Evolutionary conservation across 768 basidiomycete genomes (phyloP), one percentile per base, ranked within the genome.

Genomic region (Naganishia vishniacii): DNA sequence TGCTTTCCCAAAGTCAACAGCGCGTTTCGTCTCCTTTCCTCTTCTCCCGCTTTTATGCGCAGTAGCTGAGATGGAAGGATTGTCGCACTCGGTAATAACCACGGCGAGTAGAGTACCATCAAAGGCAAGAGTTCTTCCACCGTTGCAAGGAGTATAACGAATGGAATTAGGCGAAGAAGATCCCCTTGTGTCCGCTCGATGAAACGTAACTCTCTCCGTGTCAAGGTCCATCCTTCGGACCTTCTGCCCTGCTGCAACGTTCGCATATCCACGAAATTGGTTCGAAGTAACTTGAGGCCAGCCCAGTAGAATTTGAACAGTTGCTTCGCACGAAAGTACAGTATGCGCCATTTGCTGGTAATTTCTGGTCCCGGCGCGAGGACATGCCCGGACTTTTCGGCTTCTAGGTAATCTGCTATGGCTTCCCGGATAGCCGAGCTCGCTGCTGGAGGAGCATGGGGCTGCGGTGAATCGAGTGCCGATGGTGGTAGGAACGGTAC

Each of bases 81-180:
- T 72, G 89, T 91, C 0, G 90, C 91, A 2, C 89, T 91, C 0
- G 90, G 90, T 28, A 92, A 83, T 79, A 89, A 82, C 72, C 83
- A 84, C 1, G 90, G 90, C n/a, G 84, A 85, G 71, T 88, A 91
- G 65, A 92, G 83, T 28, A 88, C 88, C 66, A 91, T 83, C 66
- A 92, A 81, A 15, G 90, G 90, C 61, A 92, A 83, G 34, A 87
- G 73, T 76, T 92, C 90, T 75, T 92, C 90, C 0, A 89, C 79
- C 15, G 91, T 74, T 28, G 88, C 73, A 29, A 89, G 81, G 64
- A 90, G 84, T 69, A 88, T 69, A 9, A 89, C 72, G 78, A 91
- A 92, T 0, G 90, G 90, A 3, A 90, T 78, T 41, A 91, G 82
- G 78, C 88, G 88, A 48, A 46, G 65, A 6, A 85, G 75, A 73